Conservation (phyloP, 345 rosid species). For the Mangifera indica region DNA sequence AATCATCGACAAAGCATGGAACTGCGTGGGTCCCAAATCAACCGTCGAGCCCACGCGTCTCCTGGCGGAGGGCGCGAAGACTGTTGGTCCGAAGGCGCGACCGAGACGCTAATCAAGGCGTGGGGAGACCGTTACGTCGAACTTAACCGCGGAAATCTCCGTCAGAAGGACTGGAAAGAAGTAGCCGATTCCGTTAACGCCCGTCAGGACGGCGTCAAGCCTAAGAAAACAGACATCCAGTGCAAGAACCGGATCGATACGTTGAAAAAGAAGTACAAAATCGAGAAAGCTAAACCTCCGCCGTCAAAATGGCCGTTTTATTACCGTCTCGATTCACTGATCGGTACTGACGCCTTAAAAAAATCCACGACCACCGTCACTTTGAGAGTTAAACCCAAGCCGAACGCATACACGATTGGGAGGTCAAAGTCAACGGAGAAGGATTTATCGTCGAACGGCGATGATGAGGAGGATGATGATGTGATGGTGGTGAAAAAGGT, state of each 20-base stretch:
- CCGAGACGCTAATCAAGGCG: constrained; percentile 65
- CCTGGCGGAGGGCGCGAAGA: constrained; percentile 51
- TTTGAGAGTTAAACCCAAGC: constrained; percentile 17
- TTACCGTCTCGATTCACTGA: constrained; percentile 14
- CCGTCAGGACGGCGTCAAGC: constrained; percentile 40
- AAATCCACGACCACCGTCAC: background rate
- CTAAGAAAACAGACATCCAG: constrained; percentile 63
- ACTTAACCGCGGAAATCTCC: constrained; percentile 79
- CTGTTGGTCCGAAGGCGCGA: constrained; percentile 91
- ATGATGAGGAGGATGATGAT: constrained; percentile 40
- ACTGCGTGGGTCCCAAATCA: constrained; percentile 15
- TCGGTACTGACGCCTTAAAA: constrained; percentile 7
- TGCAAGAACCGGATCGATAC: constrained; percentile 54
- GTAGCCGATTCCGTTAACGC: constrained; percentile 73
- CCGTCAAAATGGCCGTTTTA: constrained; percentile 32
- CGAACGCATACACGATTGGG: background rate
- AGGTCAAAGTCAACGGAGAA: constrained; percentile 40
- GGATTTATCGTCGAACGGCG: constrained; percentile 31
- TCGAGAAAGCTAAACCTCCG: constrained; percentile 32
- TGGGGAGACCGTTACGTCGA: constrained; percentile 81
- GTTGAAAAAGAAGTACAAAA: constrained; percentile 47
- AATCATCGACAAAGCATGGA: constrained; percentile 21
- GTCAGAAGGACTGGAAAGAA: constrained; percentile 80
- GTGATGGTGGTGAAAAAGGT: constrained; percentile 43
- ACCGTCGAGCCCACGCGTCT: background rate